These are phyloP conservation scores for Sambucus nigra DNA, from an alignment of 129 eudicot genomes.

Conservation along the genomic window DNA sequence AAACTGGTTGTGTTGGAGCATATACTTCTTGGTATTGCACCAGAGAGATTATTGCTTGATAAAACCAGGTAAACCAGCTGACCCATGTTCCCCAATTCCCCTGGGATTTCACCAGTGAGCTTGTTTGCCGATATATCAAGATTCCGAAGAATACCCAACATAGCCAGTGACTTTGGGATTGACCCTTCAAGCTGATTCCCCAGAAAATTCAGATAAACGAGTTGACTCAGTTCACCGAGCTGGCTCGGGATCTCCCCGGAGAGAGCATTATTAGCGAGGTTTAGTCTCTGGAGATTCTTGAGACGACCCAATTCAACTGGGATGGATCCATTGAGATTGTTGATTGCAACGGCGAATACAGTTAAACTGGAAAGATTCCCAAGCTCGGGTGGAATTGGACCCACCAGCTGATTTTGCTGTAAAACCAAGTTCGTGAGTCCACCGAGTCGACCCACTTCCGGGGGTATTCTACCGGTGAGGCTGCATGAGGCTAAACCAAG, in stretches of 20 bases:
- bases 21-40: slow-evolving; percentile 47
- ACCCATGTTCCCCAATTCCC: slow-evolving; percentile 61
- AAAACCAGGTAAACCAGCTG: slow-evolving; percentile 49
- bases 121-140: slow-evolving; percentile 69
- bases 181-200: slow-evolving; percentile 70
- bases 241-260: slow-evolving; percentile 61
- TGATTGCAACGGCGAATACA: slow-evolving; percentile 47
- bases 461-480: slow-evolving; percentile 69
- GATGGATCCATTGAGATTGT: slow-evolving; percentile 62
- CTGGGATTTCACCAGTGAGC: slow-evolving; percentile 67
- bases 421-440: slow-evolving; percentile 42
- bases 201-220: slow-evolving; percentile 52
- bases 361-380: slow-evolving; percentile 60
- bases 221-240: slow-evolving; percentile 57
- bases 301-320: slow-evolving; percentile 53
- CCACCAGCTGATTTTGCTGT: slow-evolving; percentile 51
- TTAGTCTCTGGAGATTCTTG: slow-evolving; percentile 39
- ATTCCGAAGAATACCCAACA: slow-evolving; percentile 38
- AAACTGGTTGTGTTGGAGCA: slow-evolving; percentile 60
- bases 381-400: slow-evolving; percentile 56
- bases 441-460: slow-evolving; percentile 41
- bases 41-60: slow-evolving; percentile 63
- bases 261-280: slow-evolving; percentile 62
- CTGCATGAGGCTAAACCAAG: slow-evolving; percentile 82
- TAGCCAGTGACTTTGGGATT: slow-evolving; percentile 55